A percentile compares a stretch with the other conserved stretches of the same genome.
Conservation (phyloP, 176 grass and related monocot species). For the Hordeum vulgare region MorexV3_pseudomolecules_assembly NC_058519.1:477097433-477097932, state of each 20-base stretch:
- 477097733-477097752: background rate
- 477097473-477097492: background rate
- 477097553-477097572: background rate
- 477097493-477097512: background rate
- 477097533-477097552: background rate
- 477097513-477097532: background rate
- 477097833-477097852: background rate
- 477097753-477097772: background rate
- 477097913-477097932: background rate
- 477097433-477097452: background rate
- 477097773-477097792: background rate
- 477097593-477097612: background rate
- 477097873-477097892: background rate
- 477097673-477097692: no score
- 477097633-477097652: background rate
- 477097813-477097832: background rate
- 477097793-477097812: background rate
- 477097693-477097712: no score
- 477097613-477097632: background rate
- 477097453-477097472: background rate
- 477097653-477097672: no score
- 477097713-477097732: no score
- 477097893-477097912: slow-evolving; percentile 27
- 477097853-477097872: slow-evolving; percentile 10
- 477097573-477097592: no score